Percentiles rank a stretch among this genome's conserved stretches.
phyloP scores from a whole-genome alignment of 352 stramenopile genomes.

The Pythium myriotylum region DNA sequence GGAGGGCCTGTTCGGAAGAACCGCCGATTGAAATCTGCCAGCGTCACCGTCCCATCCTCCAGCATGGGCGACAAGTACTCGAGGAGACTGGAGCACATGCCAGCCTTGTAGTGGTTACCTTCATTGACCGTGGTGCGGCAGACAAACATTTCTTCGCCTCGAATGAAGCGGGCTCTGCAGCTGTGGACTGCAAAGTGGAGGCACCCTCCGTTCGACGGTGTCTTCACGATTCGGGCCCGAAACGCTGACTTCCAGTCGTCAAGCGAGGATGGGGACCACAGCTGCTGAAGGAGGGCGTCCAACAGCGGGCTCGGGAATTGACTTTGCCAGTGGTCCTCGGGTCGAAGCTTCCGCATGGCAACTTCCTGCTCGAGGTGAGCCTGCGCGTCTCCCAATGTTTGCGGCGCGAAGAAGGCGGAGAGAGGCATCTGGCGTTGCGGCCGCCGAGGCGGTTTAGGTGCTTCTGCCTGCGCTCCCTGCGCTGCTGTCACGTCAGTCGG shows the following conservation, averaged over 20 bases:
- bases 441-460: too few relatives aligned
- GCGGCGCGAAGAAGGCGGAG: not conserved
- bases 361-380: not conserved
- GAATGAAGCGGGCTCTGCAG: too few relatives aligned
- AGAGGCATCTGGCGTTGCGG: not conserved
- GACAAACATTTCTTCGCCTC: too few relatives aligned
- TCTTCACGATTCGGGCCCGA: too few relatives aligned
- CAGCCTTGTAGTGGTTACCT: conserved; percentile 1
- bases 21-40: not conserved
- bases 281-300: not conserved
- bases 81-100: not conserved
- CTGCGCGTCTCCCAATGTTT: not conserved
- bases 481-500: too few relatives aligned
- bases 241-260: too few relatives aligned
- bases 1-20: not conserved
- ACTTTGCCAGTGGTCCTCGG: not conserved
- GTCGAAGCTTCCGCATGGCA: too few relatives aligned
- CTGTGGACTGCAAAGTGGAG: too few relatives aligned
- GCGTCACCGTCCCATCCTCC: not conserved
- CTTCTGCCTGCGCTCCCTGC: too few relatives aligned
- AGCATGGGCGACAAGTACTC: not conserved
- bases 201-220: too few relatives aligned
- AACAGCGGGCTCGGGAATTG: not conserved
- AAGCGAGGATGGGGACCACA: not conserved
- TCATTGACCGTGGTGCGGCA: too few relatives aligned